These are phyloP conservation scores for Sugiyamaella boreocaroliniensis DNA, from an alignment of 805 yeast genomes.

Conservation along the genomic window DNA sequence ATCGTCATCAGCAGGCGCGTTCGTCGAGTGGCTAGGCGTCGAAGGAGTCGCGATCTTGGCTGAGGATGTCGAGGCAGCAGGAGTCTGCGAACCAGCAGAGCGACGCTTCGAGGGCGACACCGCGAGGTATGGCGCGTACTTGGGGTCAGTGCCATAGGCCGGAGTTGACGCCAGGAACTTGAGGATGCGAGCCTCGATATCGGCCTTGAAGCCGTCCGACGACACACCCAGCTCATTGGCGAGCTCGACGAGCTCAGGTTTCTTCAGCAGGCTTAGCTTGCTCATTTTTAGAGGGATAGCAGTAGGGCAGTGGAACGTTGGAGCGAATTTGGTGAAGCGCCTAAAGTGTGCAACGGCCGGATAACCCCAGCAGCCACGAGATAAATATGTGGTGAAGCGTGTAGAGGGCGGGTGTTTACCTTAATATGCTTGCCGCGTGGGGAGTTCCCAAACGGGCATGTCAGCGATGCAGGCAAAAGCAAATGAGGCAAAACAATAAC, in stretches of 20 bases:
- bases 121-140: constrained; percentile 17
- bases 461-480: not conserved
- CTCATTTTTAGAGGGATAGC: constrained; percentile 12
- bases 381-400: not conserved
- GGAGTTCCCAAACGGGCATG: not conserved
- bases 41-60: not conserved
- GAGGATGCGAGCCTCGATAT: constrained; percentile 26
- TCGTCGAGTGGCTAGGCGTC: constrained; percentile 5
- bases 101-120: constrained; percentile 13
- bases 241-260: constrained; percentile 33
- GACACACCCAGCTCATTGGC: constrained; percentile 33
- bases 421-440: not conserved
- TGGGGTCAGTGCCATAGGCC: constrained; percentile 17
- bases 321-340: not conserved
- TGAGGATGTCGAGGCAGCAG: constrained; percentile 4
- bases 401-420: not conserved
- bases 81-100: constrained; percentile 9
- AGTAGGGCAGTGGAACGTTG: not conserved
- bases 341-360: not conserved
- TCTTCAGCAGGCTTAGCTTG: constrained; percentile 34
- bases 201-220: constrained; percentile 26
- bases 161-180: constrained; percentile 15
- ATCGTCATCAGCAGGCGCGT: constrained; percentile 16
- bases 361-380: not conserved
- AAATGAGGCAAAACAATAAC: not conserved